Percentiles rank a stretch among this genome's conserved stretches.
phyloP scores from a whole-genome alignment of 257 asterid species.

The Solanum dulcamara region DNA sequence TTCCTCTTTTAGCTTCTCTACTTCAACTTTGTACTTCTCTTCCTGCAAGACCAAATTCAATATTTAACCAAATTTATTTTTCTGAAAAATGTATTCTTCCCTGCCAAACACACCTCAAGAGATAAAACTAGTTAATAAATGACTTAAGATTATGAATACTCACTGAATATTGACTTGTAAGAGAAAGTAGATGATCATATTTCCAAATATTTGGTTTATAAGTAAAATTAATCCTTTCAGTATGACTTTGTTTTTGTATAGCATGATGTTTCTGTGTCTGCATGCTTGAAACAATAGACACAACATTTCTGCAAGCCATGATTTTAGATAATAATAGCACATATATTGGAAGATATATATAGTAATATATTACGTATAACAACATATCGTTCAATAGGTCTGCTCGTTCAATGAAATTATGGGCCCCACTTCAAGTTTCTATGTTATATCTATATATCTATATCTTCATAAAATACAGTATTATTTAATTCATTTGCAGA shows the following conservation, averaged over 20 bases:
- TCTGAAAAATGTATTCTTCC: too few species aligned
- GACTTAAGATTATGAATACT: neutral
- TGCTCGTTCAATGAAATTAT: too few species aligned
- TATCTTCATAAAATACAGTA: too few species aligned
- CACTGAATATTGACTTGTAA: neutral
- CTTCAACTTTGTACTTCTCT: slow-evolving; percentile 13
- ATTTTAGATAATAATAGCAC: neutral
- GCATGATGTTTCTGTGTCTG: neutral
- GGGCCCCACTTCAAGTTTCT: too few species aligned
- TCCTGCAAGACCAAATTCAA: slow-evolving; percentile 11
- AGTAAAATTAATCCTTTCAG: neutral
- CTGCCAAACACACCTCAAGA: too few species aligned
- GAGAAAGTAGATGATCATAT: neutral
- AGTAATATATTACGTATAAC: too few species aligned
- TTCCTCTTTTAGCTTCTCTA: slow-evolving; percentile 25
- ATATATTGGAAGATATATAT: neutral
- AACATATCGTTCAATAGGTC: too few species aligned
- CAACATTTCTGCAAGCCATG: neutral
- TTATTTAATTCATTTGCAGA: too few species aligned
- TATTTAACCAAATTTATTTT: neutral
- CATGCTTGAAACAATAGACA: neutral
- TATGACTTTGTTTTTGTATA: neutral
- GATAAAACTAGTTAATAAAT: neutral
- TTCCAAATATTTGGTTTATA: neutral
- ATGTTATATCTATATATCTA: too few species aligned